phyloP scores from a whole-genome alignment of 225 moss, liverwort and hornwort genomes.

The Bryum argenteum region DNA sequence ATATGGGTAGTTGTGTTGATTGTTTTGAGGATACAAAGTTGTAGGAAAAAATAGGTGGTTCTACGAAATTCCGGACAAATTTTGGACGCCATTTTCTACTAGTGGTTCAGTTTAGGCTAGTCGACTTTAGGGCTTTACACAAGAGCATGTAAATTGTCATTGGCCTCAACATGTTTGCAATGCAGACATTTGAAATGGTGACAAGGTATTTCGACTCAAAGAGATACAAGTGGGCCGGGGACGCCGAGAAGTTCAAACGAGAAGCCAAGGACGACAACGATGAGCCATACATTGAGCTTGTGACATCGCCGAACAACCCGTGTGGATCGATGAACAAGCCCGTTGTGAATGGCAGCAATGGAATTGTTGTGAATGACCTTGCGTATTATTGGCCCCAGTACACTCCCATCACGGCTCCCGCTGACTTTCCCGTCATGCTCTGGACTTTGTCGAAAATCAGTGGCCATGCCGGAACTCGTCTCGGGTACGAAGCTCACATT shows the following conservation, averaged over 20 bases:
- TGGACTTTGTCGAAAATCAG: constrained; percentile 89
- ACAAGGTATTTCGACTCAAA: constrained; percentile 40
- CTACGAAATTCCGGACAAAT: too few species aligned
- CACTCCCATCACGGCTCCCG: constrained; percentile 56
- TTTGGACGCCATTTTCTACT: too few species aligned
- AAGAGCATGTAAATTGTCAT: too few species aligned
- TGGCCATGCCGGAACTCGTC: constrained; percentile 92
- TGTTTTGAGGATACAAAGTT: too few species aligned
- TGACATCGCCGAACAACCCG: constrained; percentile 72
- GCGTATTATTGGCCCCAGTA: constrained; percentile 98
- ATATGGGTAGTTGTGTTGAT: too few species aligned
- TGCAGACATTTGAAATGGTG: constrained; percentile 39
- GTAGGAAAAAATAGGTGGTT: too few species aligned
- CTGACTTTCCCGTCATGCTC: constrained; percentile 72
- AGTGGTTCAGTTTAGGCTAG: too few species aligned
- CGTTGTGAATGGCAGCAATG: constrained; percentile 58
- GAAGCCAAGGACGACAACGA: background rate
- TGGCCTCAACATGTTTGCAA: too few species aligned
- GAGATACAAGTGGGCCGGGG: constrained; percentile 53
- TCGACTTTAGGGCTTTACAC: too few species aligned
- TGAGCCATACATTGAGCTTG: constrained; percentile 47
- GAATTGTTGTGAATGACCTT: constrained; percentile 68
- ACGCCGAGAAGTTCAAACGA: constrained; percentile 40
- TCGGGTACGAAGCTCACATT: constrained; percentile 50
- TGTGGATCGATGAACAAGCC: constrained; percentile 65